Conservation (phyloP, 225 moss, liverwort and hornwort genomes). For the Straminergon stramineum region DNA sequence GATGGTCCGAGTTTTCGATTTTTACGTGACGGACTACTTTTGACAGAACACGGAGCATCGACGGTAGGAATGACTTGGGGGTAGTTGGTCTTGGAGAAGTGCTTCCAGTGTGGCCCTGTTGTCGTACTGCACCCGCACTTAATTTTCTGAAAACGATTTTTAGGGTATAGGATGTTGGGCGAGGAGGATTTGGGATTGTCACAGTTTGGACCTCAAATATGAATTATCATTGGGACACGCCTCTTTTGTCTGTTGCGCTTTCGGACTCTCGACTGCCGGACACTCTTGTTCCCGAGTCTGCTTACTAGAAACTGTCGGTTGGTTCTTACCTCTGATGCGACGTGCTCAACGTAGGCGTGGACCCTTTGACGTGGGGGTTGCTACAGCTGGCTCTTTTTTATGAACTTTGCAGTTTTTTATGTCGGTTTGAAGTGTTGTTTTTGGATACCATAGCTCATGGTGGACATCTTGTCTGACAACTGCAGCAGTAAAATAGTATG, state of each 20-base stretch:
- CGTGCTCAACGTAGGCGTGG: neutral
- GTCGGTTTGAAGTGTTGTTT: neutral
- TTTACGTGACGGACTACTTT: neutral
- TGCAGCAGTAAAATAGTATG: constrained; percentile 35
- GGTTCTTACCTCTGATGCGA: neutral
- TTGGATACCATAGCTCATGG: neutral
- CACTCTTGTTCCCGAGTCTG: neutral
- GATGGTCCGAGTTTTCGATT: neutral
- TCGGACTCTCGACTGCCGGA: neutral
- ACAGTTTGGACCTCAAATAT: neutral
- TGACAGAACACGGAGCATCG: neutral
- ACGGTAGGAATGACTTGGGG: neutral
- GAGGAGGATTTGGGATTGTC: neutral
- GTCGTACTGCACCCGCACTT: neutral
- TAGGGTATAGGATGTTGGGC: neutral
- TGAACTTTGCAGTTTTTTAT: neutral
- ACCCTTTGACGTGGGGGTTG: neutral
- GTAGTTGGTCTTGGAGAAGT: neutral
- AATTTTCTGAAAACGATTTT: neutral
- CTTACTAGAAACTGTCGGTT: neutral
- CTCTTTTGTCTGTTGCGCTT: neutral
- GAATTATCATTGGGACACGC: neutral
- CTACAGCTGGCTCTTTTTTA: neutral
- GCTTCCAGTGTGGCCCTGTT: neutral
- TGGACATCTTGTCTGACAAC: neutral